phyloP scores from a whole-genome alignment of 768 basidiomycete species.

The Suillus spraguei region DNA sequence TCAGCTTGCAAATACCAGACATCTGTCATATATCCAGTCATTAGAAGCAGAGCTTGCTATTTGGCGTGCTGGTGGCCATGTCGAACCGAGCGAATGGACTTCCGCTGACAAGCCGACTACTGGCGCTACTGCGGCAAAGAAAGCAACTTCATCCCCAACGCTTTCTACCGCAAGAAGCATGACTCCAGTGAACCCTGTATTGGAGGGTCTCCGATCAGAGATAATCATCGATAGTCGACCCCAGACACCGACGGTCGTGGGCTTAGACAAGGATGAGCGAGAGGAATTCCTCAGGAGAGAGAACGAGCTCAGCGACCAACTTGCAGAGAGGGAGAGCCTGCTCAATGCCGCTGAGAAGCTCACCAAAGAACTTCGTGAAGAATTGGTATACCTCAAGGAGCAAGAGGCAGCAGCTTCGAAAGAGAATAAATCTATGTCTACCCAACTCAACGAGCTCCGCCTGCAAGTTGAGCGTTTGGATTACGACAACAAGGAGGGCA shows the following conservation, averaged over 20 bases:
- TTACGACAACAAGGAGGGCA: conserved; percentile 94
- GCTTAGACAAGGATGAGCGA: conserved; percentile 93
- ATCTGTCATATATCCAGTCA: conserved; percentile 84
- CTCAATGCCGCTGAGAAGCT: conserved; percentile 82
- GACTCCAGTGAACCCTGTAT: conserved; percentile 73
- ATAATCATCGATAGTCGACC: conserved; percentile 71
- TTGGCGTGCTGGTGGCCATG: conserved; percentile 87
- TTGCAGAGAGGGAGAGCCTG: conserved; percentile 90
- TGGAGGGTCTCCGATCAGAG: conserved; percentile 73
- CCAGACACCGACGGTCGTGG: conserved; percentile 87
- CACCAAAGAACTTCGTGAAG: conserved; percentile 86
- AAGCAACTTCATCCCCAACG: conserved; percentile 57
- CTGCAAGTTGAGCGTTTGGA: conserved; percentile 89
- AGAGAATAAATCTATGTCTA: conserved; percentile 94
- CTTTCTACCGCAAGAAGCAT: conserved; percentile 68
- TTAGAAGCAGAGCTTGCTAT: conserved; percentile 89
- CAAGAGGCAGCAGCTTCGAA: conserved; percentile 80
- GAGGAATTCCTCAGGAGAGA: conserved; percentile 96
- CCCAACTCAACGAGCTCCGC: conserved; percentile 90
- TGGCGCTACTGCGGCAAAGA: conserved; percentile 47
- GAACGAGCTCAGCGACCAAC: conserved; percentile 92
- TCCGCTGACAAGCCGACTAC: conserved; percentile 58
- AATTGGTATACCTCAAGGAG: conserved; percentile 88
- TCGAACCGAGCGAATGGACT: conserved; percentile 85
- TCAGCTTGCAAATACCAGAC: conserved; percentile 79